A percentile compares a stretch with the other conserved stretches of the same genome.
Evolutionary conservation across 345 rosid genomes (phyloP).

Genomic region (Abelmoschus esculentus): DNA sequence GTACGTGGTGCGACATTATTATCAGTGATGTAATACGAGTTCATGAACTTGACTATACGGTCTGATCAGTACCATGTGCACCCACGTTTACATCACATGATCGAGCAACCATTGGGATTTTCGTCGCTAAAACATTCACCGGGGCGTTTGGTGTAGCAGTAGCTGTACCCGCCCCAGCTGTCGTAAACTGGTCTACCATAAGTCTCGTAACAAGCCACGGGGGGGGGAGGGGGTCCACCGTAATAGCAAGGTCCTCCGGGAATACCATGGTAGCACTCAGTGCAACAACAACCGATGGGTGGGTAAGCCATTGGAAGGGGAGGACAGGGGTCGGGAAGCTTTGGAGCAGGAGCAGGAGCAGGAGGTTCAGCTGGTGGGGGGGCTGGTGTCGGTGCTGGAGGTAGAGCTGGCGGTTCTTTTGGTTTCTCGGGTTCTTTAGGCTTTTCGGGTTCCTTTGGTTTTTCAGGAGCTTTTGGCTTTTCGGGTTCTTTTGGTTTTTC

Average conservation of each 20-base stretch:
- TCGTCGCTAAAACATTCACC: conserved; percentile 48
- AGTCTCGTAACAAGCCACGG: not conserved
- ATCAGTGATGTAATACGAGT: too few relatives aligned
- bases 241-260: not conserved
- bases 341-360: not conserved
- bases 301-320: not conserved
- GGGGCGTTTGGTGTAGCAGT: conserved; percentile 10
- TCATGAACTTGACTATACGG: not conserved
- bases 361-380: not conserved
- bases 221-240: not conserved
- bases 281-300: not conserved
- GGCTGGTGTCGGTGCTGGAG: not conserved
- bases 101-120: conserved; percentile 37
- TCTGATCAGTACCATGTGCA: not conserved
- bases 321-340: not conserved
- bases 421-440: too few relatives aligned
- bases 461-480: too few relatives aligned
- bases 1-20: too few relatives aligned
- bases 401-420: too few relatives aligned
- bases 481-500: too few relatives aligned
- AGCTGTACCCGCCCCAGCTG: conserved; percentile 38
- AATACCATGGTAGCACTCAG: not conserved
- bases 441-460: too few relatives aligned
- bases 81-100: conserved; percentile 27
- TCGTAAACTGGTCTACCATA: conserved; percentile 36